phyloP scores from a whole-genome alignment of 2,329 filamentous ascomycete genomes.

The Pseudocercospora fijiensis region DNA sequence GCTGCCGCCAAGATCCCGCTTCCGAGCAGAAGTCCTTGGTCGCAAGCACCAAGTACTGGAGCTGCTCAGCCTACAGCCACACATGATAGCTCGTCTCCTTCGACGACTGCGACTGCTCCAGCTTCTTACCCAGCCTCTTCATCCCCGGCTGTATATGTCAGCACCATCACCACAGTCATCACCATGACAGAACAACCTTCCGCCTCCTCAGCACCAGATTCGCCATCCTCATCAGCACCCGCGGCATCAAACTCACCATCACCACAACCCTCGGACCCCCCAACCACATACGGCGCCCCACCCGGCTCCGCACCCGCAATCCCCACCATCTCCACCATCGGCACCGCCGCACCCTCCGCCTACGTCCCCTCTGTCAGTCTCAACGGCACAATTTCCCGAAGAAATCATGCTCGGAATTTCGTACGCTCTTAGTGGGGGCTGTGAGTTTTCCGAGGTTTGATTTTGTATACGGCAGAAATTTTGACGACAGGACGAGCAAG shows the following conservation, averaged over 20 bases:
- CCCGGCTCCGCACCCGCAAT: constrained; percentile 1
- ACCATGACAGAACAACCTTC: constrained; percentile 7
- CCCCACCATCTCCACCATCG: constrained; percentile 16
- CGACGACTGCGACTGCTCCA: constrained; percentile 3
- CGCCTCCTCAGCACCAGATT: constrained; percentile 3
- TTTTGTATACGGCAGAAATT: neutral
- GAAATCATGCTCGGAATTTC: constrained; percentile 7
- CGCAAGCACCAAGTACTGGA: constrained; percentile 3
- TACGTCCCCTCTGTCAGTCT: constrained; percentile 10
- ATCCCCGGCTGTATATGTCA: constrained; percentile 8
- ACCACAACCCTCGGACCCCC: constrained; percentile 2
- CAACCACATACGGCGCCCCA: constrained; percentile 5
- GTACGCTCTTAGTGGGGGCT: neutral
- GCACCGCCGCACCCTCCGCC: neutral
- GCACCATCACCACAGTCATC: constrained; percentile 23
- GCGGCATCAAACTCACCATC: neutral
- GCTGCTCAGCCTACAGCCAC: constrained; percentile 7
- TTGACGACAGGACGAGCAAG: neutral
- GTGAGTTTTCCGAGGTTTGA: constrained; percentile 1
- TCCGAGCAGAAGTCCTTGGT: constrained; percentile 18
- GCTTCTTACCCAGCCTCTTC: neutral
- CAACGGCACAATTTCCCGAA: constrained; percentile 13
- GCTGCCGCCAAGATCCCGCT: constrained; percentile 20
- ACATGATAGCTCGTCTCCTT: neutral
- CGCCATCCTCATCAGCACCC: neutral